Evolutionary conservation across 1,284 basidiomycete genomes (phyloP).

Genomic region (Inonotus hispidus): DNA sequence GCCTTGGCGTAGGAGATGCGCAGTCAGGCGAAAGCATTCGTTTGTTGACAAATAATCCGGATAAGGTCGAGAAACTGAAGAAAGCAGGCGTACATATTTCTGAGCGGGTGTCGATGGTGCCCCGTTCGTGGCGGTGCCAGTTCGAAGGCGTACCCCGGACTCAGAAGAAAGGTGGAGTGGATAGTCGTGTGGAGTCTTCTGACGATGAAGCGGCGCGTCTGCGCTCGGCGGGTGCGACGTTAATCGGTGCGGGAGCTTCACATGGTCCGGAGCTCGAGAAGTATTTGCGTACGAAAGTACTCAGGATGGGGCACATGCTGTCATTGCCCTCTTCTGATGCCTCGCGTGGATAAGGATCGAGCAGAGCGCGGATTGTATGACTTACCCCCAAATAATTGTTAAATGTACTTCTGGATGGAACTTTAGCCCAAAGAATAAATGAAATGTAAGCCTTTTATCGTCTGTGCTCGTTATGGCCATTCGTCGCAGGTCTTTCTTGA

Average conservation of each 20-base stretch:
- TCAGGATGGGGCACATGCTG: conserved; percentile 95
- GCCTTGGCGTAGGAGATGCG: conserved; percentile 46
- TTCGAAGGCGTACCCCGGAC: conserved; percentile 6
- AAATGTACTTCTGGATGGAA: background rate
- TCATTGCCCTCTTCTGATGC: conserved; percentile 40
- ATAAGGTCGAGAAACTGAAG: conserved; percentile 88
- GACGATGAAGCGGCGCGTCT: conserved; percentile 27
- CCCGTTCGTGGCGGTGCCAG: conserved; percentile 73
- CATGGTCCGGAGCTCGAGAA: conserved; percentile 88
- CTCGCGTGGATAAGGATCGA: background rate
- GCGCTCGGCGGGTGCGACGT: conserved; percentile 62
- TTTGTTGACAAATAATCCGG: conserved; percentile 96
- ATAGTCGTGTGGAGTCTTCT: conserved; percentile 23
- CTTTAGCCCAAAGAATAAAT: background rate
- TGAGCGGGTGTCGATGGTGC: conserved; percentile 93
- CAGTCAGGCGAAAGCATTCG: conserved; percentile 56
- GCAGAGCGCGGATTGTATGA: background rate
- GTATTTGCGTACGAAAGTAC: conserved; percentile 93
- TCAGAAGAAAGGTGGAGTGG: conserved; percentile 36
- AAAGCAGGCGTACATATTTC: conserved; percentile 77
- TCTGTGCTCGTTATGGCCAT: no score
- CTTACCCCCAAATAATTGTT: background rate
- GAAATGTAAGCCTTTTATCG: no score
- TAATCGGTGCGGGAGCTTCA: conserved; percentile 79
- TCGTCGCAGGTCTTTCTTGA: no score